Evolutionary conservation across 345 rosid genomes (phyloP), one percentile per base, ranked within the genome.

Genomic region (Dipteronia dyeriana): DNA sequence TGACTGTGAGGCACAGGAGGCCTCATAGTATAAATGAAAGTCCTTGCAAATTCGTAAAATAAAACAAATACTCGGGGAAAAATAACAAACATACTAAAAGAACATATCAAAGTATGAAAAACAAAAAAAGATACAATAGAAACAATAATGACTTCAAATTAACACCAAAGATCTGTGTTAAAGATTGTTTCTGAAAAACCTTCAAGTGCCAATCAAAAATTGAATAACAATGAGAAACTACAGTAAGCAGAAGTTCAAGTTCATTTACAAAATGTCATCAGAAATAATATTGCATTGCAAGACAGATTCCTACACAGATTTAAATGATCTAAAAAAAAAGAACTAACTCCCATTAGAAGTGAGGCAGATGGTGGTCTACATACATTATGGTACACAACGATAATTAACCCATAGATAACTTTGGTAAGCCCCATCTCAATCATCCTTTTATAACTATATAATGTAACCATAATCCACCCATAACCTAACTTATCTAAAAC

Each of bases 11-110:
- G 70, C 73, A 62, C 71, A 67, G 38, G 41, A 43, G 19, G 11
- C 43, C 77, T 81, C 59, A 67, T 65, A 74, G 69, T 45, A 74
- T 62, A 19, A 54, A 43, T 62, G 38, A 34, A 34, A 34, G 38
- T 76, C 53, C 70, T 78, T 79, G 76, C 51, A 78, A 49, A 65
- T 26, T 77, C 69, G 39, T 66, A 20, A 38, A 51, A 70, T 66
- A n/a, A 71, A 71, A 66, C 25, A 53, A 38, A 23, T 25, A 38
- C 47, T 71, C 45, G 4, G 38, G 54, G 26, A 74, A 74, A 10
- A 26, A 62, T 20, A 43, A 13, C 19, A 45, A 29, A 13, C 10
- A 26, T 1, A 60, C 9, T n/a, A 70, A 38, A 54, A 19, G 11
- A 57, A 57, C 62, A 57, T 17, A 57, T 4, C 20, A 57, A 57